These are phyloP conservation scores for Fusarium torreyae DNA, from an alignment of 2,329 filamentous ascomycete species.

Conservation along the genomic window DNA sequence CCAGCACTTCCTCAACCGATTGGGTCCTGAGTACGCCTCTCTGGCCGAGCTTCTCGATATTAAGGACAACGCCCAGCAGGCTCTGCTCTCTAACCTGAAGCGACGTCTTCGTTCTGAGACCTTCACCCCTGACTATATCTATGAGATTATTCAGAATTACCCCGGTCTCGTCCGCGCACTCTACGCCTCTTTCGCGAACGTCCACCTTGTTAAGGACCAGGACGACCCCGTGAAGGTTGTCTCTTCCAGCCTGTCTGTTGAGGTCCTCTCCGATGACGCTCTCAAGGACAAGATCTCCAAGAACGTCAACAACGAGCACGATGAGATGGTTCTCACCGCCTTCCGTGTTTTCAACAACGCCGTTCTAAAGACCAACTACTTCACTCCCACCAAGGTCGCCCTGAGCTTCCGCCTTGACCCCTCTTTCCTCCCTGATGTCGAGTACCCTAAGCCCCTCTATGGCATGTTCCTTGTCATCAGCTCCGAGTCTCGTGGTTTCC, in stretches of 20 bases:
- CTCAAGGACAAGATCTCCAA: slow-evolving; percentile 84
- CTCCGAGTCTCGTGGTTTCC: slow-evolving; percentile 96
- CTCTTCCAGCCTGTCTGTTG: slow-evolving; percentile 69
- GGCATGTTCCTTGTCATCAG: slow-evolving; percentile 99
- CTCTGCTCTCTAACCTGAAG: slow-evolving; percentile 94
- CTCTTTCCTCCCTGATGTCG: slow-evolving; percentile 87
- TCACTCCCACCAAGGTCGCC: slow-evolving; percentile 96
- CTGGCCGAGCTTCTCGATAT: slow-evolving; percentile 84
- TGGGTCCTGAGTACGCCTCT: slow-evolving; percentile 92
- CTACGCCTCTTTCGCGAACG: slow-evolving; percentile 92
- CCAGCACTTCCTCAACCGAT: slow-evolving; percentile 96
- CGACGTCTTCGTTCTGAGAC: slow-evolving; percentile 95
- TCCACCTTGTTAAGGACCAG: slow-evolving; percentile 75
- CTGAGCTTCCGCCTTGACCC: slow-evolving; percentile 96
- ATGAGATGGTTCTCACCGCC: slow-evolving; percentile 97
- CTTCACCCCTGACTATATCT: slow-evolving; percentile 97
- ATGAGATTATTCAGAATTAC: slow-evolving; percentile 95
- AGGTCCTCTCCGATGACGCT: slow-evolving; percentile 82
- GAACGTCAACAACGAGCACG: slow-evolving; percentile 91
- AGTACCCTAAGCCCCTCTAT: slow-evolving; percentile 94
- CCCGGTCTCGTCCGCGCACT: slow-evolving; percentile 88
- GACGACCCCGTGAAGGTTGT: slow-evolving; percentile 67
- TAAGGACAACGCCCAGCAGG: slow-evolving; percentile 87
- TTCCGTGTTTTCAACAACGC: slow-evolving; percentile 96
- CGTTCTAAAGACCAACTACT: slow-evolving; percentile 97